Base-by-base conservation (phyloP, 2,329 filamentous ascomycete species). In the Trichoderma koningiopsis region DNA sequence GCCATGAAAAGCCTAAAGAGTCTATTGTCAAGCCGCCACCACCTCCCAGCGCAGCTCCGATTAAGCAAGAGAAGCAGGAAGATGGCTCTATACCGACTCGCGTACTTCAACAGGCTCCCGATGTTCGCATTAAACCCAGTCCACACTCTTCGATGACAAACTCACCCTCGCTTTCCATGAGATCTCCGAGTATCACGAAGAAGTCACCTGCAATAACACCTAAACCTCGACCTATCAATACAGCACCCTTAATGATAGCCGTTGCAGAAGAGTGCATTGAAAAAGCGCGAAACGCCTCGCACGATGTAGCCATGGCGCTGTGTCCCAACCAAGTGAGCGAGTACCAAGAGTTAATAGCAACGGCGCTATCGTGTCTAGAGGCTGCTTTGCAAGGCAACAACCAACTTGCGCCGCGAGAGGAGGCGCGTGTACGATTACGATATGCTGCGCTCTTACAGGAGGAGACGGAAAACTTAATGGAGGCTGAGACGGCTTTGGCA, bases 201-300 rank as follows among this genome's bases (percentile, higher is more conserved):
- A 79, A 77, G 62, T 83, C 82, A 1, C 82, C 83, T 2, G 81
- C 81, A 7, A 75, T 80, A 4, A 78, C 80, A 0, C 76, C 80
- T 5, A 82, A 82, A 71, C 76, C 79, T 8, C 77, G 80, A 4
- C 82, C 83, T 10, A 77, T 83, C 10, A 86, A 88, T 68, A 85
- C 84, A 0, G 81, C 87, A 3, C 82, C 89, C 2, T 81, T 94
- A 10, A 82, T 94, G 69, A 82, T 93, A 8, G 87, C 86, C n/a
- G 83, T 93, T 16, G 91, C 91, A 2, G 91, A 95, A 74, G 91
- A 95, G 72, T 93, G 92, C 74, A 88, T 94, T 64, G 81, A 82
- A 31, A 89, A 88, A 65, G 92, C 92, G 19, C 87, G 90, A 70
- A 79, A 81, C 22, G 81, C 84, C 2, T 83, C 86, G 64, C 83